These are phyloP conservation scores for Cladorrhinum sp. DNA, from an alignment of 2,329 filamentous ascomycete genomes.

Conservation along the genomic window DNA sequence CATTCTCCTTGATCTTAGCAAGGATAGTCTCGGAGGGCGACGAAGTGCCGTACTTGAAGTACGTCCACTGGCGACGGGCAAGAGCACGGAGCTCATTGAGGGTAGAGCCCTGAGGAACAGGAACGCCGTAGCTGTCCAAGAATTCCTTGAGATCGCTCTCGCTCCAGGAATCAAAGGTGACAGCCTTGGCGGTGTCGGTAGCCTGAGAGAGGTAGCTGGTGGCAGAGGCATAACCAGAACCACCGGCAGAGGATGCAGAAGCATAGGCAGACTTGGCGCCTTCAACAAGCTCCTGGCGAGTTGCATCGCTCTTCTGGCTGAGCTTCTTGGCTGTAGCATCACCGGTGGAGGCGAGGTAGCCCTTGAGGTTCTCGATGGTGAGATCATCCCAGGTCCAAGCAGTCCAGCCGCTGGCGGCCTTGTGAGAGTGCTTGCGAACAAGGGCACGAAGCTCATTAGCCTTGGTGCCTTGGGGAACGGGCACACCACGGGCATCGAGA, in stretches of 20 bases:
- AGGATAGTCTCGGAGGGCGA: slow-evolving; percentile 63
- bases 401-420: slow-evolving; percentile 64
- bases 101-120: slow-evolving; percentile 63
- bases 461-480: slow-evolving; percentile 69
- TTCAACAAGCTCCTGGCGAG: slow-evolving; percentile 69
- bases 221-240: slow-evolving; percentile 60
- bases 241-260: slow-evolving; percentile 58
- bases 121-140: slow-evolving; percentile 73
- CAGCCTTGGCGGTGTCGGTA: slow-evolving; percentile 63
- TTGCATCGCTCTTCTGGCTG: slow-evolving; percentile 60
- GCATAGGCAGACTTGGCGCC: slow-evolving; percentile 61
- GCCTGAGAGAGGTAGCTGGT: slow-evolving; percentile 68
- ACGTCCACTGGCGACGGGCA: slow-evolving; percentile 70
- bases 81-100: slow-evolving; percentile 67
- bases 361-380: slow-evolving; percentile 66
- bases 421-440: slow-evolving; percentile 71
- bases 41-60: slow-evolving; percentile 72
- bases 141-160: slow-evolving; percentile 73
- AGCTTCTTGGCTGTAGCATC: slow-evolving; percentile 56
- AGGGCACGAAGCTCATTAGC: slow-evolving; percentile 70
- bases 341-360: slow-evolving; percentile 52
- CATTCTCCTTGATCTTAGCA: slow-evolving; percentile 56
- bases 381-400: slow-evolving; percentile 80
- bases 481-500: slow-evolving; percentile 72
- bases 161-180: slow-evolving; percentile 70